Conservation (phyloP, 768 basidiomycete genomes). For the Boletus fagicola region DNA sequence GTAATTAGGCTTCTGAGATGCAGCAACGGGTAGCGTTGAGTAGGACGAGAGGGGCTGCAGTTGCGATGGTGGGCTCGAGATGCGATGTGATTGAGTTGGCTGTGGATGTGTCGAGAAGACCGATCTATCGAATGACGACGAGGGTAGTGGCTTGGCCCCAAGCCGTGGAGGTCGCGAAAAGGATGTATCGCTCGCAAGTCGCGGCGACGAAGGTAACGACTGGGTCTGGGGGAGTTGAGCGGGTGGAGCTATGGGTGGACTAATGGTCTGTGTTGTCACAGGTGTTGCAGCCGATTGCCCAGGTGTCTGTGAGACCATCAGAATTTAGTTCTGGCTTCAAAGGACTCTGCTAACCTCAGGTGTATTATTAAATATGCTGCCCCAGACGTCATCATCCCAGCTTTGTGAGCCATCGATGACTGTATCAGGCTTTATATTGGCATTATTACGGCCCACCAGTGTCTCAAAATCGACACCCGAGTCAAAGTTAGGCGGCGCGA, state of each 20-base stretch:
- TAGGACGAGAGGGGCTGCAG: slow-evolving; percentile 14
- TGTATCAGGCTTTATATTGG: slow-evolving; percentile 46
- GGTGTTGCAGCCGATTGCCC: slow-evolving; percentile 16
- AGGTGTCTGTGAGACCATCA: slow-evolving; percentile 18
- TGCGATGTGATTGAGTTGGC: slow-evolving; percentile 19
- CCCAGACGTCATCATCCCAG: slow-evolving; percentile 89
- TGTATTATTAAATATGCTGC: slow-evolving; percentile 61
- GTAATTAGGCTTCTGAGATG: slow-evolving; percentile 53
- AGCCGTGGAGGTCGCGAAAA: slow-evolving; percentile 39
- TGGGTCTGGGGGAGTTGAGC: slow-evolving; percentile 27
- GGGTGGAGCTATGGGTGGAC: slow-evolving; percentile 11
- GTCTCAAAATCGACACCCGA: slow-evolving; percentile 81
- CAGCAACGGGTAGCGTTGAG: slow-evolving; percentile 5
- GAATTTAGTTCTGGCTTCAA: not conserved
- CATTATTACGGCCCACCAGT: slow-evolving; percentile 63
- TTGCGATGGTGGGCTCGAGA: slow-evolving; percentile 23
- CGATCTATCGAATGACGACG: slow-evolving; percentile 35
- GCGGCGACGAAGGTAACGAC: slow-evolving; percentile 42
- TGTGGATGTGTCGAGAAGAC: slow-evolving; percentile 28
- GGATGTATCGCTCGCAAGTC: slow-evolving; percentile 30
- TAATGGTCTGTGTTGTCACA: slow-evolving; percentile 13
- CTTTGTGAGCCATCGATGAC: slow-evolving; percentile 38
- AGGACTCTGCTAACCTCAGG: slow-evolving; percentile 22
- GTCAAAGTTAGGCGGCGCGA: slow-evolving; percentile 35
- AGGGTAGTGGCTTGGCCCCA: slow-evolving; percentile 37